Conservation (phyloP, 176 grass and related monocot species). For the Secale cereale region DNA sequence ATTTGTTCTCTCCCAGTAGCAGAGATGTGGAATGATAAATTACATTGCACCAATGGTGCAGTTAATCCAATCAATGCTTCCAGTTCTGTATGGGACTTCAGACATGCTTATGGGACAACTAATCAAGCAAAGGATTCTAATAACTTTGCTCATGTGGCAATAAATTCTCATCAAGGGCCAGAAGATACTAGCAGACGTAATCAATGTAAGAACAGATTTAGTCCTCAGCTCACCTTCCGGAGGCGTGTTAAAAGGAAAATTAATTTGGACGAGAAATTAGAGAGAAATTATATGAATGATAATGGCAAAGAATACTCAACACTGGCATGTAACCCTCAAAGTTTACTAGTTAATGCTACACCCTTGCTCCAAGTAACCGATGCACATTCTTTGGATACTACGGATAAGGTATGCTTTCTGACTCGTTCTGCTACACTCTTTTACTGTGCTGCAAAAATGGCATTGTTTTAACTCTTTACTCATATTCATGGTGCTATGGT, state of each 20-base stretch:
- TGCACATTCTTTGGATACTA: background rate
- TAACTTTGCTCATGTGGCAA: background rate
- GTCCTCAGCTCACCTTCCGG: slow-evolving; percentile 29
- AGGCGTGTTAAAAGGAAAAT: slow-evolving; percentile 46
- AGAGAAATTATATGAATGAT: slow-evolving; percentile 13
- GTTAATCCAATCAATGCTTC: slow-evolving; percentile 20
- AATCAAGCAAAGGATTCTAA: slow-evolving; percentile 21
- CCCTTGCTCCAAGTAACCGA: slow-evolving; percentile 6
- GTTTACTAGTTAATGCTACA: background rate
- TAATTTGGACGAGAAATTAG: background rate
- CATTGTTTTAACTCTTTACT: background rate
- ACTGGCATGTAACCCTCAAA: slow-evolving; percentile 13
- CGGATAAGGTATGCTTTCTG: slow-evolving; percentile 29
- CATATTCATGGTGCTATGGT: background rate
- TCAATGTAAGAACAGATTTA: slow-evolving; percentile 32
- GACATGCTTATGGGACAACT: background rate
- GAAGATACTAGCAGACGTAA: background rate
- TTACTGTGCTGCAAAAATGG: background rate
- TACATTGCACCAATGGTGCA: slow-evolving; percentile 1
- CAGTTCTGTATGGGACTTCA: slow-evolving; percentile 1
- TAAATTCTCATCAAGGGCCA: background rate
- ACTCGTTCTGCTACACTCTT: background rate
- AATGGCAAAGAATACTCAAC: background rate
- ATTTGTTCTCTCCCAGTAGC: background rate
- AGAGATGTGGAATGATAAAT: slow-evolving; percentile 2